Base-by-base conservation (phyloP, 2,329 filamentous ascomycete species). In the Aulographum hederae region DNA sequence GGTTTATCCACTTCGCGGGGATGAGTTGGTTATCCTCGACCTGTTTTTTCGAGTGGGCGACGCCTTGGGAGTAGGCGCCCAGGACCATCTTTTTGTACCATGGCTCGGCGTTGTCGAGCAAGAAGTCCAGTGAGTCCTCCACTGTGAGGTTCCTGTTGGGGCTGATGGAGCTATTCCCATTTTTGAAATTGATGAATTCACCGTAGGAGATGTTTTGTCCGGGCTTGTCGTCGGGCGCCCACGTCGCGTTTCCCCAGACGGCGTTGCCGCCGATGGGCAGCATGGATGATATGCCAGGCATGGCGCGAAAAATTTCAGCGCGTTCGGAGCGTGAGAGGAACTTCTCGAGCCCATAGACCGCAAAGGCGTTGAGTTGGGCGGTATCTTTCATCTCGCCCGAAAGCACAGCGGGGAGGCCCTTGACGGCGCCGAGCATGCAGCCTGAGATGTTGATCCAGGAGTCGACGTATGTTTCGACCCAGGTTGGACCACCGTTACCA, bases 321-420 rank as follows among this genome's bases (percentile, higher is more conserved):
- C 89, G 71, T 51, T 98, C 89, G 40, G 85, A 75, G 44, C 78
- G 81, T 44, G 76, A 85, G 29, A 98, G 61, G 50, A 98, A 98
- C 48, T 89, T 93, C 52, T 98, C 89, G 6, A 98, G 67, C 0
- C 89, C 89, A 45, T 95, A 95, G 2, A 98, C 86, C 6, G 89
- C 89, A 51, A 95, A 92, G 2, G 86, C 72, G 45, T 95, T 95
- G 15, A 98, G 69, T 52, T 95, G 89, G 1, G 86, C 89, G 0
- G 89, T 98, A 47, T 98, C 89, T 41, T 86, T 82, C 89, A 98
- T 98, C 54, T 98, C 89, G 18, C 89, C 89, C 0, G 85, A 94
- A 2, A 98, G 62, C 0, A 95, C 69, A 0, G 89, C 86, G 0
- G 89, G 80, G 21, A 95, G 58, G 36, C 79, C 86, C 57, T 98